Evolutionary conservation across 179 eudicot species (phyloP).

Genomic region (Heliamphora pulchella): DNA sequence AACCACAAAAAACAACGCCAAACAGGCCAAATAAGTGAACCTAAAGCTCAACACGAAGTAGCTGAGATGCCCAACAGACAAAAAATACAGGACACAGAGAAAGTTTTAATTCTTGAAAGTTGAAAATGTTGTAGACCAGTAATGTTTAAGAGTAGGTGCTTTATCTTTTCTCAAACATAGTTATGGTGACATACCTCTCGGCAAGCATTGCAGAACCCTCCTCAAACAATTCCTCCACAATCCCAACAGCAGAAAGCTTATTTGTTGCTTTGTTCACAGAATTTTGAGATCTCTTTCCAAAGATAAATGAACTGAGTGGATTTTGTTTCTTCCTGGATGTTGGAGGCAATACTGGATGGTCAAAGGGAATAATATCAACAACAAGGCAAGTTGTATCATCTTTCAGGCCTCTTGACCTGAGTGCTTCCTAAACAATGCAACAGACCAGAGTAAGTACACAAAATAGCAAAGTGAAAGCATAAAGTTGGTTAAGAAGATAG

Average conservation of each 20-base stretch:
- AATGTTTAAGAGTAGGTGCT: neutral
- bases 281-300: slow-evolving; percentile 51
- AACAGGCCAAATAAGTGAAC: neutral
- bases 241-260: slow-evolving; percentile 86
- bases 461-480: neutral
- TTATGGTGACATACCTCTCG: slow-evolving; percentile 51
- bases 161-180: neutral
- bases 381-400: slow-evolving; percentile 99
- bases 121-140: neutral
- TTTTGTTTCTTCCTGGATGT: slow-evolving; percentile 57
- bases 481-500: neutral
- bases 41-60: neutral
- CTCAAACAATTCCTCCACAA: slow-evolving; percentile 50
- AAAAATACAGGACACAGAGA: neutral
- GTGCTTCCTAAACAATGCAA: slow-evolving; percentile 40
- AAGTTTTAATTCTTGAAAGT: neutral
- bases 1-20: neutral
- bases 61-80: neutral
- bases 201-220: slow-evolving; percentile 99
- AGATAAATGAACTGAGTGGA: slow-evolving; percentile 49
- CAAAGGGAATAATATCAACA: slow-evolving; percentile 89
- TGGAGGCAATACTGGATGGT: slow-evolving; percentile 53
- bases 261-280: slow-evolving; percentile 41
- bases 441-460: neutral
- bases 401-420: slow-evolving; percentile 87